Evolutionary conservation across 2,329 filamentous ascomycete genomes (phyloP), one percentile per base, ranked within the genome.

Genomic region (Orbilia blumenaviensis): DNA sequence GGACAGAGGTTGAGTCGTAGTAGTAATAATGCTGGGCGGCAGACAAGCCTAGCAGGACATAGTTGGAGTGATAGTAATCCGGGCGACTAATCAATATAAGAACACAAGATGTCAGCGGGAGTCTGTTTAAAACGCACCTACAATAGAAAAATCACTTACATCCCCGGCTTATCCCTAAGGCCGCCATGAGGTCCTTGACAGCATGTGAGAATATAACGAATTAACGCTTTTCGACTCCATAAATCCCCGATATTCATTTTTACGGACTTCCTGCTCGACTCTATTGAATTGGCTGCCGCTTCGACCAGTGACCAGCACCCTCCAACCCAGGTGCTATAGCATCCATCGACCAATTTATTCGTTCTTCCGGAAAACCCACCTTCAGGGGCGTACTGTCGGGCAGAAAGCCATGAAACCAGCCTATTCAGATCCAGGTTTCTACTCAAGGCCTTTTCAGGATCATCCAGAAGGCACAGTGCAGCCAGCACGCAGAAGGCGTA

Each of bases 291-390:
- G 71, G 95, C 84, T 66, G 90, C 90, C 69, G 92, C 92, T 84
- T 97, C 91, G 79, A 98, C 86, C 78, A 99, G 84, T 50, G 94
- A 91, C 92, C 94, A 99, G 84, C 94, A 98, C 66, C 91, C 92
- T 66, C 95, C 95, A 34, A 97, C 91, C 95, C 95, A 99, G 83
- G 97, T 94, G 82, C 92, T 96, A 85, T 99, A 99, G 84, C 95
- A 99, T 50, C 94, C 95, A 83, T 99, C 95, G 32, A 98, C 95
- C 32, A 99, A 87, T 84, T 99, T 99, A 86, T 98, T 98, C 27
- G 94, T 97, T 79, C 95, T 91, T 77, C 95, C 95, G 42, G 92
- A 91, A 81, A 97, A 94, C 36, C 95, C 95, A 78, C 94, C 94
- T 83, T 98, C 95, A 2, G 94, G 95, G 29, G 90, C 89, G 82